phyloP scores from a whole-genome alignment of 2,329 filamentous ascomycete species.

The Fusarium brachygibbosum region DNA sequence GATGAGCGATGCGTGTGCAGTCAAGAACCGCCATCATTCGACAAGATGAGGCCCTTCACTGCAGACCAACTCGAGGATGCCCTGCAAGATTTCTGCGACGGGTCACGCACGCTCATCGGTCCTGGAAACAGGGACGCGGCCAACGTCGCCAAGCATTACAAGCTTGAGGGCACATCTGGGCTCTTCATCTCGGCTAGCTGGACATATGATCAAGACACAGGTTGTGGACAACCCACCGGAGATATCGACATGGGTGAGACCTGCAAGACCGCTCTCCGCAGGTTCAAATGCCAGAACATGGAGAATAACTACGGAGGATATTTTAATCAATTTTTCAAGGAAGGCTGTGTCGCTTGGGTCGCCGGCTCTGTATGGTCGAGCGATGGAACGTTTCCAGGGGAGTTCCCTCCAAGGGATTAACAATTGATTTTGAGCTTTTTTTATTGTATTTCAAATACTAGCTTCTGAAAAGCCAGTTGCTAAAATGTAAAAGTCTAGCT shows the following conservation, averaged over 20 bases:
- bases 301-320: background rate
- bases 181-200: background rate
- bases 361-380: background rate
- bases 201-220: background rate
- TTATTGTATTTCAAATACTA: background rate
- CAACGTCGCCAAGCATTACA: background rate
- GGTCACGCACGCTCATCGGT: background rate
- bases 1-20: background rate
- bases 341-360: background rate
- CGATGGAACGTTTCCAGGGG: background rate
- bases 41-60: background rate
- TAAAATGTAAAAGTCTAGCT: constrained; percentile 5
- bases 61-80: background rate
- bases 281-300: background rate
- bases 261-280: background rate
- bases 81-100: background rate
- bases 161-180: background rate
- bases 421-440: constrained; percentile 1
- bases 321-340: background rate
- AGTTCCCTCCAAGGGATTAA: background rate
- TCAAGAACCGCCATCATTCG: background rate
- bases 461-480: background rate
- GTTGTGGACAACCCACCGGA: background rate
- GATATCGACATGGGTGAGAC: background rate
- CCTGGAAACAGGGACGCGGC: background rate